Evolutionary conservation across 164 flowering plant genomes (phyloP).

Genomic region (Tinospora cordifolia): DNA sequence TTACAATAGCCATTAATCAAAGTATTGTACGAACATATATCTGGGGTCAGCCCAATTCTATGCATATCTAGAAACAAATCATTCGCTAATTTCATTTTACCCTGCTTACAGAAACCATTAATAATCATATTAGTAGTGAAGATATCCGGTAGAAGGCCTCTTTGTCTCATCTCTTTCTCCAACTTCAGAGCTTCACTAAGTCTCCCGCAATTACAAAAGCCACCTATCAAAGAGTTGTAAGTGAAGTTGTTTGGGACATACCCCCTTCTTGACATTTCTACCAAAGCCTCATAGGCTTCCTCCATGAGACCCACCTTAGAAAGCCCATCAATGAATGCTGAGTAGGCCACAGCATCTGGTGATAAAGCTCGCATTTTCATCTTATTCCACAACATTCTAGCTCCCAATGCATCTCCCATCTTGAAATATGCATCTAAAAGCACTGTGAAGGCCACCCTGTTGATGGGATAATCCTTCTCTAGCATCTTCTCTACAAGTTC

Average conservation of each 20-base stretch:
- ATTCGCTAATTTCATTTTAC: conserved; percentile 57
- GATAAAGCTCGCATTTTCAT: conserved; percentile 50
- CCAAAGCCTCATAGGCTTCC: conserved; percentile 51
- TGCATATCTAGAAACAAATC: conserved; percentile 49
- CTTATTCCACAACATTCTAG: conserved; percentile 57
- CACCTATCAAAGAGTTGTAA: conserved; percentile 79
- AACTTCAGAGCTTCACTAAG: conserved; percentile 54
- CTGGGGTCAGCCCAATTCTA: conserved; percentile 51
- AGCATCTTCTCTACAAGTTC: conserved; percentile 54
- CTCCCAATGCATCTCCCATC: conserved; percentile 45
- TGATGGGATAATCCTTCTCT: conserved; percentile 51
- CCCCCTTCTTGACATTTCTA: conserved; percentile 56
- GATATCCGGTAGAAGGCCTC: conserved; percentile 72
- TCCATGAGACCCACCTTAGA: conserved; percentile 55
- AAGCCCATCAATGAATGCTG: conserved; percentile 79
- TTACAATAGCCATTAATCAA: conserved; percentile 70
- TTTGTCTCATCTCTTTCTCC: conserved; percentile 62
- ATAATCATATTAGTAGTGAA: conserved; percentile 71
- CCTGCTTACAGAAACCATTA: conserved; percentile 64
- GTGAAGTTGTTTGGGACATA: conserved; percentile 71
- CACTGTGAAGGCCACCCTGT: conserved; percentile 61
- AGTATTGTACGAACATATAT: conserved; percentile 75
- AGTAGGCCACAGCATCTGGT: conserved; percentile 79
- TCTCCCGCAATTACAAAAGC: conserved; percentile 51
- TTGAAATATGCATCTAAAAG: conserved; percentile 68